Evolutionary conservation across 352 stramenopile species (phyloP).

Genomic region (Globisporangium nagaii): DNA sequence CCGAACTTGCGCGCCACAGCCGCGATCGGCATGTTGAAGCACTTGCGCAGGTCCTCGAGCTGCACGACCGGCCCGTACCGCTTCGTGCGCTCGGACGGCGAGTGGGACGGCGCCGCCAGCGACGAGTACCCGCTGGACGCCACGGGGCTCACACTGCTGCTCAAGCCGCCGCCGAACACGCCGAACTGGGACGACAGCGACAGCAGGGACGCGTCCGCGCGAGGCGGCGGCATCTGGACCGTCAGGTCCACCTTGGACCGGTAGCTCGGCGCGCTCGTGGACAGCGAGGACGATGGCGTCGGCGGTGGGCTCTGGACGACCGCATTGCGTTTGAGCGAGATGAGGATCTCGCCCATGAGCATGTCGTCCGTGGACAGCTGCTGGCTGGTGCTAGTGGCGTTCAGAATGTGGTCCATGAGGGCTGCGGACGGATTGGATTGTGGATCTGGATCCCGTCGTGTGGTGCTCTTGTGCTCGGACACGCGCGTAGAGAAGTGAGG

Average conservation of each 20-base stretch:
- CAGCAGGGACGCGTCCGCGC: constrained; percentile 12
- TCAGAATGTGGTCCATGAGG: constrained; percentile 2
- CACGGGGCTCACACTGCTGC: constrained; percentile 45
- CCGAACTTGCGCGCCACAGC: constrained; percentile 76
- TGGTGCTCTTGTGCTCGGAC: constrained; percentile 1
- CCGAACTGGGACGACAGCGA: not conserved
- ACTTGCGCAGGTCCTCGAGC: constrained; percentile 66
- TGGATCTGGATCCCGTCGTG: not conserved
- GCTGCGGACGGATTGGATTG: not conserved
- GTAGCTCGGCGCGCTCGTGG: constrained; percentile 17
- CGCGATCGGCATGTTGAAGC: constrained; percentile 85
- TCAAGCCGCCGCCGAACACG: constrained; percentile 22
- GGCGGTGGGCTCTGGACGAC: constrained; percentile 13
- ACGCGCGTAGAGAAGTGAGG: constrained; percentile 13
- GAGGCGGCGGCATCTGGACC: constrained; percentile 26
- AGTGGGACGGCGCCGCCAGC: constrained; percentile 13
- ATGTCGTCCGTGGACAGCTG: constrained; percentile 54
- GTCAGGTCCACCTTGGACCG: constrained; percentile 42
- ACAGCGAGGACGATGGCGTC: not conserved
- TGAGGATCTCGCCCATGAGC: constrained; percentile 75
- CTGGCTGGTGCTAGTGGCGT: not conserved
- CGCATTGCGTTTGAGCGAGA: constrained; percentile 57
- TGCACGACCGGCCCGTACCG: constrained; percentile 65
- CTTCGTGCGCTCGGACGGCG: constrained; percentile 37
- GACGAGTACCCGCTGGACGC: constrained; percentile 25